These are phyloP conservation scores for Durusdinium trenchii DNA, from an alignment of 73 alveolate genomes.

Conservation along the genomic window DNA sequence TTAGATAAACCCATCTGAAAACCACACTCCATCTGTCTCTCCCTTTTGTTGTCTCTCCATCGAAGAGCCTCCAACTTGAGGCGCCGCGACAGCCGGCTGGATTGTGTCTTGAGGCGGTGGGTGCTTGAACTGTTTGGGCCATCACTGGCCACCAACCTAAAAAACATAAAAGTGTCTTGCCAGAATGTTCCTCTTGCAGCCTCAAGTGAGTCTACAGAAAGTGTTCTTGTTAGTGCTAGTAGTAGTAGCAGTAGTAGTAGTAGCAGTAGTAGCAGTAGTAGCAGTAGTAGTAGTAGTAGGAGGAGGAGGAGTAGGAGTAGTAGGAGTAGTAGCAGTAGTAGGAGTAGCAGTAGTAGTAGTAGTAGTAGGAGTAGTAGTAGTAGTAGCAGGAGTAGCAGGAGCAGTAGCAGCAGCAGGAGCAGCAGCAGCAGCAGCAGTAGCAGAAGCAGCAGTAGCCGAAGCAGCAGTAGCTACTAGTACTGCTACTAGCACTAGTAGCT, in stretches of 20 bases:
- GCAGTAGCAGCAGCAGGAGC: too few species aligned
- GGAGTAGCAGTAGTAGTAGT: too few species aligned
- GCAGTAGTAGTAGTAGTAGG: too few species aligned
- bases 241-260: too few species aligned
- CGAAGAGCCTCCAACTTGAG: constrained; percentile 75
- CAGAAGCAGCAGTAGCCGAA: too few species aligned
- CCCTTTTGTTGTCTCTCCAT: background rate
- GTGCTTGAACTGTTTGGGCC: background rate
- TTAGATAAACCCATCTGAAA: background rate
- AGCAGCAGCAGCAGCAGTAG: too few species aligned
- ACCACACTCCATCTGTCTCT: background rate
- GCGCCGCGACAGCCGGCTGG: constrained; percentile 75
- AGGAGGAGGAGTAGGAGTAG: too few species aligned
- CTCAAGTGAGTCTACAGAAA: too few species aligned
- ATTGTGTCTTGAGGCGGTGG: constrained; percentile 69
- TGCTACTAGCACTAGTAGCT: background rate
- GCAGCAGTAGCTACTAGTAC: background rate
- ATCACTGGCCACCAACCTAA: constrained; percentile 60
- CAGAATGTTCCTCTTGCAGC: background rate
- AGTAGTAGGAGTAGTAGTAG: too few species aligned
- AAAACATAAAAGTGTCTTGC: background rate
- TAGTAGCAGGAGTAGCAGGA: too few species aligned
- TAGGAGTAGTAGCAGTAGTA: too few species aligned
- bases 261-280: too few species aligned
- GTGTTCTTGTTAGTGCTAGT: background rate